Conservation (phyloP, 306 rosid species). For the Dalbergia oliveri region DNA sequence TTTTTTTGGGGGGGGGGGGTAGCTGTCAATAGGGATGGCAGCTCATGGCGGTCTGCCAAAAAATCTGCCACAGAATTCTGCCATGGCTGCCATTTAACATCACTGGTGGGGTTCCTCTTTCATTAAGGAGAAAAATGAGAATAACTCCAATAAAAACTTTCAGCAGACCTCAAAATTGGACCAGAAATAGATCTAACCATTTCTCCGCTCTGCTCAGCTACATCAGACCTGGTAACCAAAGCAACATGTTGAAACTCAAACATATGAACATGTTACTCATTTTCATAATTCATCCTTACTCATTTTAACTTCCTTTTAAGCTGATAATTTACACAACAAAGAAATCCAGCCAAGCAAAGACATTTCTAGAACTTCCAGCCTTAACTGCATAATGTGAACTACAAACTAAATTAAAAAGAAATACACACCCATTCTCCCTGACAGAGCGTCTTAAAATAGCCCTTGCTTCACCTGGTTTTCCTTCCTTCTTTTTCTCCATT, state of each 20-base stretch:
- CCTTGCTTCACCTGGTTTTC: constrained; percentile 98
- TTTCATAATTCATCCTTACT: background rate
- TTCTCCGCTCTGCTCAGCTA: constrained; percentile 97
- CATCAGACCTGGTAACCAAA: constrained; percentile 68
- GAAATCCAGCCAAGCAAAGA: background rate
- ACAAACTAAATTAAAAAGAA: background rate
- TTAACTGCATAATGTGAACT: background rate
- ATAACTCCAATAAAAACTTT: background rate
- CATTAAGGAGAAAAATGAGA: background rate
- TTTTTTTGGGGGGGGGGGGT: too few relatives aligned
- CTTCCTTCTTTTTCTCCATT: constrained; percentile 98
- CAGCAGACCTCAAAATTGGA: constrained; percentile 67
- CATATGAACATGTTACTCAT: background rate
- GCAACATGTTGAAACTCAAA: constrained; percentile 23
- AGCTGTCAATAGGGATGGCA: too few relatives aligned
- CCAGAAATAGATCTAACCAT: constrained; percentile 75
- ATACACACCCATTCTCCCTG: constrained; percentile 80
- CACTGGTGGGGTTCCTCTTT: background rate
- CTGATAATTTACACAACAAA: constrained; percentile 3
- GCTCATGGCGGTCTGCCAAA: too few relatives aligned
- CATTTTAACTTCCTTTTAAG: background rate
- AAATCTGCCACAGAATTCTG: too few relatives aligned
- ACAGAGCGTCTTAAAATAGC: constrained; percentile 91
- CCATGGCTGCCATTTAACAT: too few relatives aligned
- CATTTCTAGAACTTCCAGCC: background rate